These are phyloP conservation scores for Chlamydomonas sphaeroides DNA, from an alignment of 139 green algal species.

Conservation along the genomic window DNA sequence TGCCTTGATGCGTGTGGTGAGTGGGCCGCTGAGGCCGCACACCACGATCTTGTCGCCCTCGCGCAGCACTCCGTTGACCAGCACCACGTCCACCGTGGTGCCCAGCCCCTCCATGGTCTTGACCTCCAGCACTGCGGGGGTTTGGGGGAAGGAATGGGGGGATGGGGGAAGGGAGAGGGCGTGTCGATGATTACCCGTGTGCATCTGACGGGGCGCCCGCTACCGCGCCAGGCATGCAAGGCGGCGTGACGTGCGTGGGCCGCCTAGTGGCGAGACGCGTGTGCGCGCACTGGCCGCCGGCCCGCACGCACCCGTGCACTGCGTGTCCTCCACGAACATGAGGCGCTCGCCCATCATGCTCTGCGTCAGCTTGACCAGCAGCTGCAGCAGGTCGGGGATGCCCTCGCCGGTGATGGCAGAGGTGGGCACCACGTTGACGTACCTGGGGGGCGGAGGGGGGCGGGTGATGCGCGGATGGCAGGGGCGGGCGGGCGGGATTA, in stretches of 20 bases:
- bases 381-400: constrained; percentile 66
- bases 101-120: constrained; percentile 99
- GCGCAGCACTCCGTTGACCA: constrained; percentile 90
- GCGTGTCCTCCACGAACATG: constrained; percentile 88
- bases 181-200: no score
- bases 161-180: no score
- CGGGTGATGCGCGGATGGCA: constrained; percentile 28
- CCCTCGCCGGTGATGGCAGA: constrained; percentile 93
- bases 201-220: no score
- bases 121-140: constrained; percentile 68
- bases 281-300: no score
- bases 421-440: constrained; percentile 96
- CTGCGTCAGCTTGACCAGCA: constrained; percentile 97
- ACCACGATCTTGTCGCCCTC: constrained; percentile 96
- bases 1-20: constrained; percentile 93
- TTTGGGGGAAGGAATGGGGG: not conserved
- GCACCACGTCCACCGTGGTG: constrained; percentile 97
- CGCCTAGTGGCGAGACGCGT: no score
- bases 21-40: constrained; percentile 91
- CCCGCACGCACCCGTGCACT: constrained; percentile 61
- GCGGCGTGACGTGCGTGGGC: no score
- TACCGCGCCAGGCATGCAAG: no score
- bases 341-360: constrained; percentile 92
- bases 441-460: no score
- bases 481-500: no score